Percentiles rank a stretch among this genome's conserved stretches.
phyloP scores from a whole-genome alignment of 176 grass and related monocot species.

The Coix lacrymajobi region DNA sequence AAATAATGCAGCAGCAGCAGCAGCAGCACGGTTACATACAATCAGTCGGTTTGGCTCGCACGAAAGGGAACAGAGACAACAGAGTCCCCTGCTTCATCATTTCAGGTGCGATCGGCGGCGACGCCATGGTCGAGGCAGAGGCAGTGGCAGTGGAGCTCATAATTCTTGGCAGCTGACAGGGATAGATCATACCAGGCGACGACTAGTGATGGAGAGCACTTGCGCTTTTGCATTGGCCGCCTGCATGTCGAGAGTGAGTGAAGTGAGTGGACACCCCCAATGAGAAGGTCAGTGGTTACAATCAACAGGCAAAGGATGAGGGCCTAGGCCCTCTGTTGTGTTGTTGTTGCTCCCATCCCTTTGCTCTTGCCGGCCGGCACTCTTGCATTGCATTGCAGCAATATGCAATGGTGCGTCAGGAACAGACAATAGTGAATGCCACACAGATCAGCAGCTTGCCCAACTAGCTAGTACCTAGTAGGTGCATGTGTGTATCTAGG shows the following conservation, averaged over 20 bases:
- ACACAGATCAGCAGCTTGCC: background rate
- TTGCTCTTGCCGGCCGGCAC: background rate
- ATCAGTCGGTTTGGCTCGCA: no score
- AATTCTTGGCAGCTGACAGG: constrained; percentile 32
- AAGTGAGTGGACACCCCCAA: constrained; percentile 29
- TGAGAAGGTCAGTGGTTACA: constrained; percentile 27
- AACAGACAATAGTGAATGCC: constrained; percentile 1
- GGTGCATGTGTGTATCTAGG: background rate
- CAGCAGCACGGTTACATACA: background rate
- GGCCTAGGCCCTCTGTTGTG: background rate
- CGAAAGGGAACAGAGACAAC: background rate
- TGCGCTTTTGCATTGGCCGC: background rate
- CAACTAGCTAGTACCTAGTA: background rate
- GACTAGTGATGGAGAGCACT: background rate
- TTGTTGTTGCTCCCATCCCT: background rate
- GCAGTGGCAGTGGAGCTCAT: constrained; percentile 22
- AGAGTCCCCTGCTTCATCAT: constrained; percentile 17
- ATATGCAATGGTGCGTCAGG: constrained; percentile 1
- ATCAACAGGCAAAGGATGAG: constrained; percentile 34
- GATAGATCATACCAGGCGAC: background rate
- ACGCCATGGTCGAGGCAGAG: background rate
- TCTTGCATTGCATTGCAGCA: no score
- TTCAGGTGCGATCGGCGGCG: background rate
- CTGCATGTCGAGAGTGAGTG: background rate
- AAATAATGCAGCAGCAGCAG: background rate